phyloP scores from a whole-genome alignment of 805 yeast genomes.

The Lachancea waltii region DNA sequence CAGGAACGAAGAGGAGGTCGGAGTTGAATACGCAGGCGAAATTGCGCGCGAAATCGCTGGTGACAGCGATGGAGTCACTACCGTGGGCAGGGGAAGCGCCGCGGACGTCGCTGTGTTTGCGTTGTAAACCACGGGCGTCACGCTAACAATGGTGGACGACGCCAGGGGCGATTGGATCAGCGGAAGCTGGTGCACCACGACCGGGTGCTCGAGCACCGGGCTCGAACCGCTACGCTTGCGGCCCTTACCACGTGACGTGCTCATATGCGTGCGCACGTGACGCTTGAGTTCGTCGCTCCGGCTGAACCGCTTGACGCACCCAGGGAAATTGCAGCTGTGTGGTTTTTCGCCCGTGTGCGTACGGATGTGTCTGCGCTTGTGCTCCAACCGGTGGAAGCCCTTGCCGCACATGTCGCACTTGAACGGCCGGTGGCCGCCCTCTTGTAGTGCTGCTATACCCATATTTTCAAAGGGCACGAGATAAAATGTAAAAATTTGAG shows the following conservation, averaged over 20 bases:
- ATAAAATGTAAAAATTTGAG: too few relatives aligned
- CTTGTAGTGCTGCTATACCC: background rate
- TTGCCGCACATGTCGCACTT: constrained; percentile 69
- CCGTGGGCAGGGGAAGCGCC: constrained; percentile 1
- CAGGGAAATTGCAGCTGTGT: constrained; percentile 66
- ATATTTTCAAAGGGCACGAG: too few relatives aligned
- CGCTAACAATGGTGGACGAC: background rate
- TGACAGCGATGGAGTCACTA: constrained; percentile 1
- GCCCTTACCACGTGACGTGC: constrained; percentile 36
- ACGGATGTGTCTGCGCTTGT: constrained; percentile 71
- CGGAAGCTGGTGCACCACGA: constrained; percentile 9
- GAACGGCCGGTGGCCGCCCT: constrained; percentile 43
- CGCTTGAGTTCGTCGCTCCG: constrained; percentile 71
- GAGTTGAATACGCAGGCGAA: background rate
- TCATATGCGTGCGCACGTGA: constrained; percentile 65
- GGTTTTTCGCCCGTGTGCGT: constrained; percentile 83
- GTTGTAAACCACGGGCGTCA: background rate
- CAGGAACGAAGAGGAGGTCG: background rate
- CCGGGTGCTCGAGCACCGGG: constrained; percentile 4
- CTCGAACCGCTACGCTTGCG: constrained; percentile 4
- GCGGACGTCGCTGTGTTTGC: background rate
- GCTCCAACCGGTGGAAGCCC: constrained; percentile 71
- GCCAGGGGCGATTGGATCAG: constrained; percentile 4
- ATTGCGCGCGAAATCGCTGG: constrained; percentile 1
- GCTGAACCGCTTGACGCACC: constrained; percentile 61